These are phyloP conservation scores for Sporothrix schenckii DNA, from an alignment of 2,329 filamentous ascomycete genomes.

Conservation along the genomic window DNA sequence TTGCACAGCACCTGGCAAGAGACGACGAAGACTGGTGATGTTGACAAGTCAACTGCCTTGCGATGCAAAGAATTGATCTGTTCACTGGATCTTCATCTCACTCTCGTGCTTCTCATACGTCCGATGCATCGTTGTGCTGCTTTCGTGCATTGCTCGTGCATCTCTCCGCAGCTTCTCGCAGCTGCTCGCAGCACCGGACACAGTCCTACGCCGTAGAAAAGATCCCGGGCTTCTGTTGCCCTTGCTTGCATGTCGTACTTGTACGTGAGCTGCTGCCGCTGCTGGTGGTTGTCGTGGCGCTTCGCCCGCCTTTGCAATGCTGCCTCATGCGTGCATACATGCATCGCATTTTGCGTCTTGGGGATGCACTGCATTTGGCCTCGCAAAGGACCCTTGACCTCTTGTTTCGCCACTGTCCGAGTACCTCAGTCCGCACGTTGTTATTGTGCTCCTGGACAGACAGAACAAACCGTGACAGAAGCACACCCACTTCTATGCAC, in stretches of 20 bases:
- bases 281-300: background rate
- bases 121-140: conserved; percentile 6
- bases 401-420: background rate
- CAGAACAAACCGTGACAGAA: background rate
- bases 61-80: no score
- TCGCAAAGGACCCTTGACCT: background rate
- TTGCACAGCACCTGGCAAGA: background rate
- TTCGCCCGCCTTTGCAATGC: background rate
- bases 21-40: background rate
- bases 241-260: conserved; percentile 8
- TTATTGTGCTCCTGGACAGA: background rate
- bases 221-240: conserved; percentile 31
- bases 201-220: conserved; percentile 33
- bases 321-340: background rate
- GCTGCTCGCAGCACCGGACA: conserved; percentile 26
- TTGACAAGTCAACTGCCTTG: background rate
- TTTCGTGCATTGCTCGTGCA: conserved; percentile 24
- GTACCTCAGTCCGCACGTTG: conserved; percentile 19
- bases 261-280: conserved; percentile 10
- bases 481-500: background rate
- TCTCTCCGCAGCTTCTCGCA: background rate
- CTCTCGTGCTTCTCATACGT: conserved; percentile 5
- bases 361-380: conserved; percentile 26
- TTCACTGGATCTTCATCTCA: background rate
- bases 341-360: conserved; percentile 1